Percentiles rank a stretch among this genome's conserved stretches.
Conservation (phyloP, 805 yeast genomes). For the Kuraishia hungarica region DNA sequence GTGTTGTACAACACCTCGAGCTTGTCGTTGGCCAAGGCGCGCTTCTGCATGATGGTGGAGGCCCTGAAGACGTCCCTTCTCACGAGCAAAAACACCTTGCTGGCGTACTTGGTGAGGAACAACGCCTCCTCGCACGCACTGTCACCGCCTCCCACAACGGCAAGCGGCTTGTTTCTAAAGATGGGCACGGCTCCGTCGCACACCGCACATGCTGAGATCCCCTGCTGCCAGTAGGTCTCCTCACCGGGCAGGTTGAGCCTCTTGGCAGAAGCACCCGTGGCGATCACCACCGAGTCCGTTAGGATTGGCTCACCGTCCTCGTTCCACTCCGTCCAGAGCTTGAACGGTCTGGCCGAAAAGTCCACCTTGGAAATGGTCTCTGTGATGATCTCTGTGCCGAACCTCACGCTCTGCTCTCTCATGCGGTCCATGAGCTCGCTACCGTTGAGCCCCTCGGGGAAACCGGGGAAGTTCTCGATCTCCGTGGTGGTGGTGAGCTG, state of each 20-base stretch:
- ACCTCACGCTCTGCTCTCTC: conserved; percentile 80
- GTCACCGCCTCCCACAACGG: conserved; percentile 98
- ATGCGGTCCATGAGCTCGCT: conserved; percentile 84
- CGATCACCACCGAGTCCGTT: conserved; percentile 85
- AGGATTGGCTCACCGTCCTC: conserved; percentile 90
- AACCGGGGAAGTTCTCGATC: conserved; percentile 98
- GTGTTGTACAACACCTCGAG: conserved; percentile 86
- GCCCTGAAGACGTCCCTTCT: conserved; percentile 95
- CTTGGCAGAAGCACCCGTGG: conserved; percentile 98
- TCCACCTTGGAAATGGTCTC: conserved; percentile 94
- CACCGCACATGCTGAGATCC: conserved; percentile 98
- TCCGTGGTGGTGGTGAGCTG: conserved; percentile 98
- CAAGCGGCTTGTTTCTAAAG: conserved; percentile 95
- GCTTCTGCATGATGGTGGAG: conserved; percentile 92
- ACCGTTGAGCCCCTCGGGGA: conserved; percentile 90
- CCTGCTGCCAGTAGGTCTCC: conserved; percentile 97
- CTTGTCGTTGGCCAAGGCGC: conserved; percentile 78
- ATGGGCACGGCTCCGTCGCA: conserved; percentile 99
- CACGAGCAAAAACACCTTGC: conserved; percentile 87
- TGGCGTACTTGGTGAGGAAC: conserved; percentile 94
- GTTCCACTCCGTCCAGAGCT: conserved; percentile 92
- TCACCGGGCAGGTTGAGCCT: conserved; percentile 94
- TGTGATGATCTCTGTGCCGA: conserved; percentile 91
- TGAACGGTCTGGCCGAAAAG: conserved; percentile 81
- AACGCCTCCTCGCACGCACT: conserved; percentile 99